These are phyloP conservation scores for Tremella mesenterica DNA, from an alignment of 768 basidiomycete species.

Conservation along the genomic window DNA sequence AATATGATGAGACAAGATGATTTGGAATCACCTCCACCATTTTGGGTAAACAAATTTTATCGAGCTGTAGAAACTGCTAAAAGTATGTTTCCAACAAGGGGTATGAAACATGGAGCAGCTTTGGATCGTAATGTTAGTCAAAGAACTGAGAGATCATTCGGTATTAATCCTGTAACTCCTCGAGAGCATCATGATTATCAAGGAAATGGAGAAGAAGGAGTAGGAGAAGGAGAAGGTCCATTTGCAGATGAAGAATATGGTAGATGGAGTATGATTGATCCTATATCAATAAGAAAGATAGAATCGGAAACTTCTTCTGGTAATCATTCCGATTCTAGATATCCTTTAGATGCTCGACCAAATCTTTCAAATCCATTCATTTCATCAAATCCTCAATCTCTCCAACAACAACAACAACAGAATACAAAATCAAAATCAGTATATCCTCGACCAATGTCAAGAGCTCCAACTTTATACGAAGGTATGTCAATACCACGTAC, in stretches of 20 bases:
- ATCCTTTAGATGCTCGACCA: slow-evolving; percentile 4
- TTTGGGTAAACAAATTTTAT: slow-evolving; percentile 33
- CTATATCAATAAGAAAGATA: slow-evolving; percentile 15
- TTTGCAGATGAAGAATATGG: neutral
- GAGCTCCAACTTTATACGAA: slow-evolving; percentile 27
- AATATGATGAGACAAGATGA: neutral
- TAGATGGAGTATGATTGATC: slow-evolving; percentile 13
- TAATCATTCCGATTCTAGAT: slow-evolving; percentile 4
- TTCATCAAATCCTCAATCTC: neutral
- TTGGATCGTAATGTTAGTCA: slow-evolving; percentile 15
- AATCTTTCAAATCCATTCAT: neutral
- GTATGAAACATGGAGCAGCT: slow-evolving; percentile 20
- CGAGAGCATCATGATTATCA: slow-evolving; percentile 5
- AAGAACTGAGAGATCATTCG: slow-evolving; percentile 22
- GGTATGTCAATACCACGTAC: slow-evolving; percentile 2
- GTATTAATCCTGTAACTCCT: slow-evolving; percentile 6
- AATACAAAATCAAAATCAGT: neutral
- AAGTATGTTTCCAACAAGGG: slow-evolving; percentile 25
- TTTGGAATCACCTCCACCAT: slow-evolving; percentile 14
- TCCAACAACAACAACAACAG: neutral
- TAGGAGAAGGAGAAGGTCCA: too few relatives aligned
- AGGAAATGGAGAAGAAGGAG: neutral
- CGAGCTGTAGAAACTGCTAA: slow-evolving; percentile 13
- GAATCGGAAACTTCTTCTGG: neutral
- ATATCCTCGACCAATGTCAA: slow-evolving; percentile 34